Evolutionary conservation across 2,329 filamentous ascomycete species (phyloP).

Genomic region (Paraphaeosphaeria sporulosa): DNA sequence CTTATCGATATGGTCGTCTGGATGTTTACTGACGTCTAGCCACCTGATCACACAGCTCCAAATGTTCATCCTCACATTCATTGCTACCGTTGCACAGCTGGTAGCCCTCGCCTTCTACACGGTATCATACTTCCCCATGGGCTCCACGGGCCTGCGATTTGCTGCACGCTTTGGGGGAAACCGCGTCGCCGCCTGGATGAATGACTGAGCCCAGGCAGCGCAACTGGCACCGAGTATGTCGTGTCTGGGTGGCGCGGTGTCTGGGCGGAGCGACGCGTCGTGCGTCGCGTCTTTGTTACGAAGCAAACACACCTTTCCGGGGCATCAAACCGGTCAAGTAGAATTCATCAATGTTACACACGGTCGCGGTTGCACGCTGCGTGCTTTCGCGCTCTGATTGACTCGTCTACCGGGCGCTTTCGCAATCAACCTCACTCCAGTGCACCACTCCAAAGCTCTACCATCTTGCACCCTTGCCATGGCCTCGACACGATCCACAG

Average conservation of each 20-base stretch:
- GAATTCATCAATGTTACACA: conserved; percentile 29
- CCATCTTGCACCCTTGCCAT: conserved; percentile 13
- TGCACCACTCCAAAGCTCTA: conserved; percentile 21
- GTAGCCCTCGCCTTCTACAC: conserved; percentile 89
- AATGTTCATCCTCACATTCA: conserved; percentile 82
- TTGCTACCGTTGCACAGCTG: conserved; percentile 84
- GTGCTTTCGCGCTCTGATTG: conserved; percentile 27
- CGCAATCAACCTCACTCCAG: conserved; percentile 21
- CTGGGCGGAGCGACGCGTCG: conserved; percentile 31
- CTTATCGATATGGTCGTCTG: conserved; percentile 37
- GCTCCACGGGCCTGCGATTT: conserved; percentile 83
- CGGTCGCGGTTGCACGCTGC: conserved; percentile 25
- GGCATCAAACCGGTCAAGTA: conserved; percentile 27
- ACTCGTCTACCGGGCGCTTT: conserved; percentile 20
- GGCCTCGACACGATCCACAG: not conserved
- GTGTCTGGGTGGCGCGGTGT: conserved; percentile 26
- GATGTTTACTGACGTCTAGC: conserved; percentile 39
- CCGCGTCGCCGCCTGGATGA: conserved; percentile 88
- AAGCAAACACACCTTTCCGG: conserved; percentile 28
- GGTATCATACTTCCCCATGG: conserved; percentile 98
- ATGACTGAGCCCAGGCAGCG: conserved; percentile 59
- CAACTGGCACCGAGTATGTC: conserved; percentile 23
- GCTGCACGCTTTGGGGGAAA: conserved; percentile 86
- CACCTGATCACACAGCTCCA: conserved; percentile 63
- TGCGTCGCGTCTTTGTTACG: conserved; percentile 29